phyloP scores from a whole-genome alignment of 2,329 filamentous ascomycete species.

The Aspergillus pseudoterreus region DNA sequence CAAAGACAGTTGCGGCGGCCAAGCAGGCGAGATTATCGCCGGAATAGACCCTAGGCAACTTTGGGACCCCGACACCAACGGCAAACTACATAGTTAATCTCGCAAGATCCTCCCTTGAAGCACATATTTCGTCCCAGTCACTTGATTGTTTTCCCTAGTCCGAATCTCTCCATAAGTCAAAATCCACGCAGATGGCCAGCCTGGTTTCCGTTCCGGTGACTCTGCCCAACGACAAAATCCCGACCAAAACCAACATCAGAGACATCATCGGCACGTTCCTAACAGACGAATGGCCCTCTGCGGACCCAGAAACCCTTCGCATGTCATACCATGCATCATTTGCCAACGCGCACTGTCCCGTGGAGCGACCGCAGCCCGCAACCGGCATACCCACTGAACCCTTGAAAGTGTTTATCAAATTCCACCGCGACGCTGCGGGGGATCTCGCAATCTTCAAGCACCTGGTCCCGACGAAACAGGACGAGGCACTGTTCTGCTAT shows the following conservation, averaged over 20 bases:
- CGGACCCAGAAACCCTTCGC: not conserved
- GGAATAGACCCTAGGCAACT: too few species aligned
- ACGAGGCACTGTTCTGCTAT: not conserved
- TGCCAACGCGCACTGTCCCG: not conserved
- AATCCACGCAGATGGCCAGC: not conserved
- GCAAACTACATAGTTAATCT: too few species aligned
- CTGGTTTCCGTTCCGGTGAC: not conserved
- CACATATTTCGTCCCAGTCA: too few species aligned
- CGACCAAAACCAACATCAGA: not conserved
- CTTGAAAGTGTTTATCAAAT: constrained; percentile 2
- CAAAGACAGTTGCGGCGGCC: too few species aligned
- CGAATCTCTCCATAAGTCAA: too few species aligned
- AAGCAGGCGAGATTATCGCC: too few species aligned
- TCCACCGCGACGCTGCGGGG: not conserved
- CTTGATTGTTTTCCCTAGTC: too few species aligned
- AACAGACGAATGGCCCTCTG: not conserved
- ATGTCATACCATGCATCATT: constrained; percentile 1
- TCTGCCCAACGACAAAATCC: not conserved
- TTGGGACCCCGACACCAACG: too few species aligned
- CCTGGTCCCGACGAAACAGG: not conserved
- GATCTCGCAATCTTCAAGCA: not conserved
- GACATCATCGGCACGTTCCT: constrained; percentile 1
- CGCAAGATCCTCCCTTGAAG: too few species aligned
- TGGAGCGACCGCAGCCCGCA: not conserved
- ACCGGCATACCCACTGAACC: not conserved